Evolutionary conservation across 352 stramenopile species (phyloP).

Genomic region (Hyaloperonospora brassicae): DNA sequence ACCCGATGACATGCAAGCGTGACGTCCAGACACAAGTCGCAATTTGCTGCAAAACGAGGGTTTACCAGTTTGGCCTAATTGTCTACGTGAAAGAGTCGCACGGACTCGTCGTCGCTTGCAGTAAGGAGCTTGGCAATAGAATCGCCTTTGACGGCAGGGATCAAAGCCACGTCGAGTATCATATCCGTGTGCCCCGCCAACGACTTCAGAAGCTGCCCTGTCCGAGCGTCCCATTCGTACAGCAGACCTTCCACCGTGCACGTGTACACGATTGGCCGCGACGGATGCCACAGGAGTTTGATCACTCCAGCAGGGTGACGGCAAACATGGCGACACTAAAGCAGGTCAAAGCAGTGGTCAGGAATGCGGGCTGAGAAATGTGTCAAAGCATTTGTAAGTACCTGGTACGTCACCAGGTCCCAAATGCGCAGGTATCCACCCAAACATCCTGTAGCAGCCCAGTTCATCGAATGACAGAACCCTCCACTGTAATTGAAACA

Average conservation of each 20-base stretch:
- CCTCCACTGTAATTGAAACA: slow-evolving; percentile 57
- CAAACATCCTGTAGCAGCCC: slow-evolving; percentile 91
- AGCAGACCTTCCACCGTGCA: slow-evolving; percentile 83
- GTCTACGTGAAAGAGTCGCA: slow-evolving; percentile 62
- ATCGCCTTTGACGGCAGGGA: slow-evolving; percentile 35
- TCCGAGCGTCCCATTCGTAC: slow-evolving; percentile 89
- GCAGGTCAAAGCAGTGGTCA: neutral
- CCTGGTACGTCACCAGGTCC: slow-evolving; percentile 87
- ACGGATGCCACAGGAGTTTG: slow-evolving; percentile 87
- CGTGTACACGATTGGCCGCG: slow-evolving; percentile 79
- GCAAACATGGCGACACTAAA: slow-evolving; percentile 81
- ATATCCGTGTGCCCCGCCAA: slow-evolving; percentile 88
- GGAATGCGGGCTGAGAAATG: too few relatives aligned
- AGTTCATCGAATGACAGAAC: slow-evolving; percentile 92
- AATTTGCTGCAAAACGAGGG: too few relatives aligned
- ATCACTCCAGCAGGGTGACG: slow-evolving; percentile 84
- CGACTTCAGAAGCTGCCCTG: slow-evolving; percentile 60
- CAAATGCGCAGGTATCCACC: slow-evolving; percentile 94
- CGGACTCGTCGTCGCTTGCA: slow-evolving; percentile 71
- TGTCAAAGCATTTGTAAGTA: slow-evolving; percentile 14
- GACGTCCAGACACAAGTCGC: too few relatives aligned
- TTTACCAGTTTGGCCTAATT: slow-evolving; percentile 44
- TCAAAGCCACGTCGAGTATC: slow-evolving; percentile 86
- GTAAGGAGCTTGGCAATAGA: slow-evolving; percentile 59
- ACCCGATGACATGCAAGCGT: too few relatives aligned